Evolutionary conservation across 805 yeast genomes (phyloP), one percentile per base, ranked within the genome.

Genomic region (Kodamaea jinghongensis): DNA sequence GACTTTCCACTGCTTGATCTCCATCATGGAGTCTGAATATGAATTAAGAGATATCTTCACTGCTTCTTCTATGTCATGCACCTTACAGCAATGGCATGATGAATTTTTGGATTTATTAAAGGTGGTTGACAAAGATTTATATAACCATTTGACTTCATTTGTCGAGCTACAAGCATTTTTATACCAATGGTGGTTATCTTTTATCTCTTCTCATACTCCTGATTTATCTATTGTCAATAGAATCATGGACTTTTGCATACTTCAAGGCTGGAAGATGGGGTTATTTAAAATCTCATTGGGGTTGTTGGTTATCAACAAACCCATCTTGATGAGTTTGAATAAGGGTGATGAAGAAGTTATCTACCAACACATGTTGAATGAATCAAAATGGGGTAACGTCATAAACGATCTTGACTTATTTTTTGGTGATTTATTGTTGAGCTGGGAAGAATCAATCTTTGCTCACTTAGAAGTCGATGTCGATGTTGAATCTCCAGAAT

Each of bases 171-270:
- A 64, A 43, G 73, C 61, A 34, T 78, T 70, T 54, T 65, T 79
- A n/a, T 72, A 73, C 36, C 85, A 81, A 52, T 80, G 86, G 86
- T 79, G 83, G 69, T 55, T 80, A 34, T 75, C 83, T 1, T 73
- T 79, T 44, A 72, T 70, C 46, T 76, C 82, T 1, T 76, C 77
- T 23, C 80, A 81, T 30, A 68, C 80, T n/a, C 86, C 86, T 1
- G 72, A 66, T 36, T 47, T 70, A 61, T 56, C 67, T 42, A 49
- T 77, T 61, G 66, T 68, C 60, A 52, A 73, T 66, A 47, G 74
- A 61, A 55, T 67, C 56, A 58, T 79, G 69, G 71, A 84, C 67
- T 61, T 63, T 62, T 52, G 74, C 65, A 56, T 69, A 59, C 47
- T 70, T 63, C 58, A 83, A 69, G 75, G 86, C 66, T 56, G 75